Percentiles rank a stretch among this genome's conserved stretches.
Evolutionary conservation across 148 eudicot genomes (phyloP).

Genomic region (Cornus florida): DNA sequence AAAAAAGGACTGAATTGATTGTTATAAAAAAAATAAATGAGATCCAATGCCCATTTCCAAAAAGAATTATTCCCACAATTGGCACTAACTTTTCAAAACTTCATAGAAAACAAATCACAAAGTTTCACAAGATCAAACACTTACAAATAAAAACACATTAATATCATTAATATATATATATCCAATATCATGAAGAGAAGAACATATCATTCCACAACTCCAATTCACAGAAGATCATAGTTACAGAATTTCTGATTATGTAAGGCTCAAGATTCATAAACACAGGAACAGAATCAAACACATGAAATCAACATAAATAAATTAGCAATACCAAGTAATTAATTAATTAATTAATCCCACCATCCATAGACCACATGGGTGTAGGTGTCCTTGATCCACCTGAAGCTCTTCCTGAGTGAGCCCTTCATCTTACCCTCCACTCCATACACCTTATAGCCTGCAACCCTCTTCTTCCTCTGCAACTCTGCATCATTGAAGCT

Average conservation of each 20-base stretch:
- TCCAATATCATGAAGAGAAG: too few species aligned
- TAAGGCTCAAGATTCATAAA: not conserved
- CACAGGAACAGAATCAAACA: not conserved
- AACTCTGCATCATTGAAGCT: constrained; percentile 73
- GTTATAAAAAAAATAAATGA: too few species aligned
- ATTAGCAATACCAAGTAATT: not conserved
- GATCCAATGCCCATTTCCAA: too few species aligned
- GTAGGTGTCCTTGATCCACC: constrained; percentile 73
- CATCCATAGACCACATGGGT: constrained; percentile 58
- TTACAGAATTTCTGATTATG: not conserved
- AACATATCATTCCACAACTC: too few species aligned
- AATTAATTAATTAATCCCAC: constrained; percentile 20
- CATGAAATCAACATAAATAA: not conserved
- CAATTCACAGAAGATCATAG: not conserved
- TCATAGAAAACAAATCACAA: not conserved
- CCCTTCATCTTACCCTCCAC: constrained; percentile 90
- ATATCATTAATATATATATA: too few species aligned
- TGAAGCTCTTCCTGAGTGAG: constrained; percentile 73
- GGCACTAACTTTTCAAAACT: too few species aligned
- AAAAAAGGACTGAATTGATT: too few species aligned
- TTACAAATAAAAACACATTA: too few species aligned
- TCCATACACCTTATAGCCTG: constrained; percentile 68
- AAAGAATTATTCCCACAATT: too few species aligned
- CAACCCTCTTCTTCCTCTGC: constrained; percentile 88
- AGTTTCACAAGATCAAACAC: not conserved